Conservation (phyloP, 345 rosid species). For the Cardamine resedifolia region DNA sequence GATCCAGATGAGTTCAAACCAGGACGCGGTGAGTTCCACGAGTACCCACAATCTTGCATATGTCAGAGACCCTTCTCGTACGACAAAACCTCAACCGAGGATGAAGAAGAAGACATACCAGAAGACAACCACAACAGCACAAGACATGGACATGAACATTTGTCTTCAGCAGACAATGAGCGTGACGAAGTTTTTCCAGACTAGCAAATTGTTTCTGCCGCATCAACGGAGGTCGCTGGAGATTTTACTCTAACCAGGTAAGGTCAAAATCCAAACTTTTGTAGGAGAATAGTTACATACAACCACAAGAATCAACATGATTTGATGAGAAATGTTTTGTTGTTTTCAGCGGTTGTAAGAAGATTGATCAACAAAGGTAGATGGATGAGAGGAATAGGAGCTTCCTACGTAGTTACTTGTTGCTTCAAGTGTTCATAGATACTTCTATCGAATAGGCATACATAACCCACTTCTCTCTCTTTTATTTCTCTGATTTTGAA, state of each 20-base stretch:
- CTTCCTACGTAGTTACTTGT: conserved; percentile 35
- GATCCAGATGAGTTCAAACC: conserved; percentile 89
- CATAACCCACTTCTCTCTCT: conserved; percentile 28
- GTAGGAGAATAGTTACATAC: neutral
- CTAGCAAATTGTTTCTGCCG: conserved; percentile 24
- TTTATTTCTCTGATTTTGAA: conserved; percentile 19
- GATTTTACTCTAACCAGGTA: conserved; percentile 32
- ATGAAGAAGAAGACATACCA: conserved; percentile 33
- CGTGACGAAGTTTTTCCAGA: conserved; percentile 44
- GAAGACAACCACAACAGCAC: conserved; percentile 34
- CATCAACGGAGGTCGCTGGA: conserved; percentile 20
- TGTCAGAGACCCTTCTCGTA: conserved; percentile 59
- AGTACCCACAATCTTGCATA: conserved; percentile 78
- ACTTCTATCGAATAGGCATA: conserved; percentile 35
- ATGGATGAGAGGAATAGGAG: conserved; percentile 29
- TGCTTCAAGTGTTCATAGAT: conserved; percentile 38
- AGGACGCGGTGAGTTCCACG: conserved; percentile 89
- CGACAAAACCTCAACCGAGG: conserved; percentile 28
- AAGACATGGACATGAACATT: conserved; percentile 26
- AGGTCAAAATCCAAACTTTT: neutral
- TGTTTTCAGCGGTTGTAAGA: conserved; percentile 34
- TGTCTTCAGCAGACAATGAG: conserved; percentile 34
- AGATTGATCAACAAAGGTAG: conserved; percentile 33
- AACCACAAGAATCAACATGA: conserved; percentile 2
- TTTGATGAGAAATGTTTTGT: neutral